Base-by-base conservation (phyloP, 2,329 filamentous ascomycete species). In the Ceratocystis alfenasii region DNA sequence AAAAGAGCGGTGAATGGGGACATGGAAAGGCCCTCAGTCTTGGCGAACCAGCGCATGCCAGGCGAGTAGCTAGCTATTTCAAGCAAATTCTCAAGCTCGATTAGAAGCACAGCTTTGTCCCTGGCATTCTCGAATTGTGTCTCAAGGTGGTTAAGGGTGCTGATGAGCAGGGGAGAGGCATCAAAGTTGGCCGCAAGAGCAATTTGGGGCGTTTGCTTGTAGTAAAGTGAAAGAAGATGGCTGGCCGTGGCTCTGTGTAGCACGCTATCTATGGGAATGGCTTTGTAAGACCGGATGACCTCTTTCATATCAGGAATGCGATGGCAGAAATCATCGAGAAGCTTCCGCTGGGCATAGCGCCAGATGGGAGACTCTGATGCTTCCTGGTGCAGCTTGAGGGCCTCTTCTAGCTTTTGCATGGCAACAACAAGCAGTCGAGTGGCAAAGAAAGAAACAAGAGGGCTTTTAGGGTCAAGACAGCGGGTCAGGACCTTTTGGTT, bases 41-140 rank as follows among this genome's bases (percentile, higher is more conserved):
- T 92, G 69, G 88, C 82, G 78, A 94, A 96, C 93, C 93, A 97
- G 69, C 88, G 85, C 86, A 96, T 94, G 5, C 87, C 86, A 0
- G 89, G 85, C 2, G 91, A 95, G 70, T 87, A 84, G 69, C 85
- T 83, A 2, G 92, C 90, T 72, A 96, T 89, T 36, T 85, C 82
- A 20, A 96, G 83, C 20, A 95, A 78, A 73, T 93, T 89, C 73
- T 91, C 87, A 33, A 96, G 78, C 74, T 95, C 89, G 71, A 92
- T 83, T 8, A 88, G 74, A 25, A 83, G 78, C 60, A 92, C 77
- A 1, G 80, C 79, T 62, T 79, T 75, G 62, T 80, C 76, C 64
- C 78, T 75, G 2, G 76, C 74, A 60, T 83, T 78, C 53, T 81
- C 78, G 2, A 78, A 75, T 17, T 80, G 77, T 15, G 80, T 74